Base-by-base conservation (phyloP, 202 grass and related monocot genomes). In the Zoysia matrella region DNA sequence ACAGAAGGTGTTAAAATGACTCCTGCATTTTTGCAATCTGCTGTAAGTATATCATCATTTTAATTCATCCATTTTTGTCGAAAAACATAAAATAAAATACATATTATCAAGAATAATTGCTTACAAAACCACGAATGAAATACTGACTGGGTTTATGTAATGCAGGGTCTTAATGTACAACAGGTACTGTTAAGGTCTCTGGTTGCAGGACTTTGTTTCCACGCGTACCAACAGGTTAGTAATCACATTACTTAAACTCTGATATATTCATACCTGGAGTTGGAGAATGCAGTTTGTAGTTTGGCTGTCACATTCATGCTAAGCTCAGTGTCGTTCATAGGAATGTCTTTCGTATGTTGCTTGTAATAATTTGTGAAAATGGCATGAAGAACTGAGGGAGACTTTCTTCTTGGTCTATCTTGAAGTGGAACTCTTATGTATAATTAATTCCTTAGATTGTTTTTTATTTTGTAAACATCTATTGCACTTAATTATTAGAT, bases 1-100 rank as follows among this genome's bases (percentile, higher is more conserved):
- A 90, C 89, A 3, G 93, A 99, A 81, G 96, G 96, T n/a, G 52
- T 95, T 2, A 96, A 96, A 89, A 52, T 99, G 67, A 87, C 85
- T 71, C 92, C 96, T 81, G 52, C 92, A 75, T 83, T 80, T 78
- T 49, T 99, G 81, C 90, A 94, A 65, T 91, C 89, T 50, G 74
- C 91, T 85, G 96, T 99, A 75, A 95, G 94, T 88, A 82, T 80
- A 55, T 79, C 45, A 58, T 39, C 45, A 63, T 82, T 71, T n/a
- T 41, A 41, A 36, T 79, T 41, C 68, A 65, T 60, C 50, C 14
- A 12, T 66, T 82, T 9, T 49, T 66, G 11, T 46, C 3, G 41
- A 22, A 79, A 30, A 14, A 13, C 7, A 72, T 48, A 47, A 3
- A 7, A 15, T 41, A 49, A 39, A 3, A n/a, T 55, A 15, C 62